Percentiles rank a stretch among this genome's conserved stretches.
Conservation (phyloP, 139 green algal genomes). For the Chlamydomonas incerta region DNA sequence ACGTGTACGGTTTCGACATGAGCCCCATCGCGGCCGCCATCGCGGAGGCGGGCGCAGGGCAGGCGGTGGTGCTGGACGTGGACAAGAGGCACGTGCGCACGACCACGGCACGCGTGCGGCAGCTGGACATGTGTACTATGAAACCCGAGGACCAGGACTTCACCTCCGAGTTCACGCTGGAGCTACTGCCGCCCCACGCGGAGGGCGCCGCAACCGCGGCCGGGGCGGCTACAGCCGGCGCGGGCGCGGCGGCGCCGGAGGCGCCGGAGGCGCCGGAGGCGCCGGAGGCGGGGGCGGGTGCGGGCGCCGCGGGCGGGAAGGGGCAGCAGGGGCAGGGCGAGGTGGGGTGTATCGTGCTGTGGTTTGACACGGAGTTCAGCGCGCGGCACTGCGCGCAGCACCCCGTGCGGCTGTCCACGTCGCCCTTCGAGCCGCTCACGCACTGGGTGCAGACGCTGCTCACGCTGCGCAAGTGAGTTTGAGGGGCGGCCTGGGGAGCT, state of each 20-base stretch:
- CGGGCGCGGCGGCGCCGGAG: slow-evolving; percentile 11
- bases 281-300: background rate
- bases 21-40: slow-evolving; percentile 67
- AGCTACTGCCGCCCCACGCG: background rate
- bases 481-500: no score
- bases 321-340: slow-evolving; percentile 16
- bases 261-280: background rate
- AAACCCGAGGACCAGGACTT: slow-evolving; percentile 85
- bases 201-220: no score
- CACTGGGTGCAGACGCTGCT: slow-evolving; percentile 97
- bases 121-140: slow-evolving; percentile 85
- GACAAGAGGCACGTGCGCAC: slow-evolving; percentile 65
- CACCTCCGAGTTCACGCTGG: slow-evolving; percentile 79
- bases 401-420: slow-evolving; percentile 86
- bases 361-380: slow-evolving; percentile 95
- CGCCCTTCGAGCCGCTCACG: slow-evolving; percentile 72
- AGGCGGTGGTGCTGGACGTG: slow-evolving; percentile 74
- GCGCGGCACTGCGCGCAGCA: slow-evolving; percentile 83
- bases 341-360: slow-evolving; percentile 85
- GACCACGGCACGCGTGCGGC: slow-evolving; percentile 29
- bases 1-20: slow-evolving; percentile 96
- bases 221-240: no score
- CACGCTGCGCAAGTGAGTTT: slow-evolving; percentile 61
- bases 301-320: background rate
- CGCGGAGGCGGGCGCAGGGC: slow-evolving; percentile 34